Base-by-base conservation (phyloP, 352 stramenopile species). In the Phytophthora parvispora region DNA sequence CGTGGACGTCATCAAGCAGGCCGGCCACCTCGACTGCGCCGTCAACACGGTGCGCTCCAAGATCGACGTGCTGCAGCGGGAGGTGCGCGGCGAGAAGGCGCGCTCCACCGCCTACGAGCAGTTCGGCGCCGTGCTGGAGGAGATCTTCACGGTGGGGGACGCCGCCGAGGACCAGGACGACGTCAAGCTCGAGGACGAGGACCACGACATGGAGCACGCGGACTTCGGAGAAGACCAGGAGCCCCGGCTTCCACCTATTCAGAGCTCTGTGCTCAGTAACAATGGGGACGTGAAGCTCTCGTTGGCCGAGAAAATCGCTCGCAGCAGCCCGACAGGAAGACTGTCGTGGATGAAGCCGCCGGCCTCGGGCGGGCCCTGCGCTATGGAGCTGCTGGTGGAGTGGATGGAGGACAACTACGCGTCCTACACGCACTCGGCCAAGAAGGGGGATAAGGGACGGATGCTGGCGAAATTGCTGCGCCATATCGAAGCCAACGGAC, bases 61-160 rank as follows among this genome's bases (percentile, higher is more conserved):
- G 56, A 76, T 76, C 29, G 68, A 76, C 29, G 57, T 61, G 7
- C 25, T 76, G 4, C 68, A 76, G 49, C 25, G 63, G 18, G 68
- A 76, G 22, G 68, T 76, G 28, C 45, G 49, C 27, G 68, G 68
- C 9, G 67, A 76, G 31, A 76, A 76, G 57, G 29, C 34, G 1
- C 62, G 68, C 18, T 76, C 68, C 0, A 61, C 63, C 25, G 68
- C 68, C 20, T 76, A 61, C 43, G 68, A 76, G 25, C 68, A 76
- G 28, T 76, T 76, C 25, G 68, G 68, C 4, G 64, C 68, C 6
- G 68, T 76, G 12, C 63, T 76, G 1, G 68, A 76, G 51, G 68
- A 76, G 40, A 76, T 76, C 50, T 76, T 72, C 29, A 76, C 68
- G 13, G 28, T 76, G n/a, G 68, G 68, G 16, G 68, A 76, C 34